Conservation (phyloP, 2,329 filamentous ascomycete species). For the Tricladium varicosporioides region DNA sequence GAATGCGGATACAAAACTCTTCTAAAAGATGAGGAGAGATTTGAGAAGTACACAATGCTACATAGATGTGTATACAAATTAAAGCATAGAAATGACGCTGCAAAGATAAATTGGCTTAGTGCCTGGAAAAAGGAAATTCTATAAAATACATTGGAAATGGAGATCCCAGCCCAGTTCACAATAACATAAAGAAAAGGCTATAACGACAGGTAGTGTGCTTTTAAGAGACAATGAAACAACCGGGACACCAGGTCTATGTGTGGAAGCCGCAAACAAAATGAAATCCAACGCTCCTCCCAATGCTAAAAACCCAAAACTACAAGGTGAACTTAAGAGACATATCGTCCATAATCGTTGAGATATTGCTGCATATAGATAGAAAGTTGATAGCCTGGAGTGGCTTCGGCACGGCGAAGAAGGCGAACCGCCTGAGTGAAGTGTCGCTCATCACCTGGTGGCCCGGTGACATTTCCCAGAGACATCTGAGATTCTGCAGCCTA, state of each 20-base stretch:
- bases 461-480: constrained; percentile 50
- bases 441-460: constrained; percentile 40
- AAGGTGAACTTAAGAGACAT: constrained; percentile 21
- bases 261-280: neutral
- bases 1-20: too few species aligned
- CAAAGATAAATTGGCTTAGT: too few species aligned
- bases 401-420: constrained; percentile 43
- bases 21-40: too few species aligned
- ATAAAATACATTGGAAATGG: too few species aligned
- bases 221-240: neutral
- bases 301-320: neutral
- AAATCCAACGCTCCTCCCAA: constrained; percentile 6
- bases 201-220: neutral
- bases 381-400: constrained; percentile 42
- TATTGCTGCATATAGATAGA: constrained; percentile 47
- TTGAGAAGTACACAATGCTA: too few species aligned
- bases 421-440: constrained; percentile 45
- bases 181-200: neutral
- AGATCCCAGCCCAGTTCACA: neutral
- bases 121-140: too few species aligned
- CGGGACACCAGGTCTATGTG: neutral
- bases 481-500: constrained; percentile 51
- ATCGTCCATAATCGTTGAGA: constrained; percentile 44
- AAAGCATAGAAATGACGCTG: too few species aligned
- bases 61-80: too few species aligned